Evolutionary conservation across 208 protist genomes (phyloP), one percentile per base, ranked within the genome.

Genomic region (Acanthamoeba healyi): DNA sequence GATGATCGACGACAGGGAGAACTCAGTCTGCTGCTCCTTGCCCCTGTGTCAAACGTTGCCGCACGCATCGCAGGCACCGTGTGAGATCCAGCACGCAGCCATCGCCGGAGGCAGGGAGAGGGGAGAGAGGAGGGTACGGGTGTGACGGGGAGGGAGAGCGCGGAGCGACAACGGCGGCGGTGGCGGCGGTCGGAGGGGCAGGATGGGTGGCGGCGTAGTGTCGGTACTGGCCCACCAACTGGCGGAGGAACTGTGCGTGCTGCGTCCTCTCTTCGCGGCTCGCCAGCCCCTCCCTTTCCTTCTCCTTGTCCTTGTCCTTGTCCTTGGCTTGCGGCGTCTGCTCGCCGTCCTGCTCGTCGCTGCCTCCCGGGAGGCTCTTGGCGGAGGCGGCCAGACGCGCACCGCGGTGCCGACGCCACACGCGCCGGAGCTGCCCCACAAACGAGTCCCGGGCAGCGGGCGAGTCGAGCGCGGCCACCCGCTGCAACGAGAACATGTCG

Each of bases 361-460:
- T 24, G 32, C 32, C 19, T 77, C 26, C 19, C 19, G 22, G 58
- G 58, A 65, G 58, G 24, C 58, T 29, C 6, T 38, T 29, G 67
- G 36, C 38, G 26, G 26, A 10, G 67, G 32, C 51, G 44, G 44
- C 44, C 17, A 58, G 12, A 19, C 51, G 51, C 12, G 51, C 17
- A n/a, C n/a, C n/a, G 4, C 51, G 40, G 32, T 49, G 34, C 19
- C 72, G 38, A 10, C 29, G 14, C 82, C 82, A 89, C 38, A 89
- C 19, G 82, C 51, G 32, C 10, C 82, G 46, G 15, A 89, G 82
- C 49, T 89, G 82, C 29, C 4, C 26, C 38, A 89, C 82, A 26
- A 70, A 89, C 22, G 6, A 7, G 38, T 63, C 82, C 0, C 56
- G 46, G n/a, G 61, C 51, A 4, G 51, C 82, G 2, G n/a, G 46